Evolutionary conservation across 192 early-diverging fungal species (phyloP), one percentile per base, ranked within the genome.

Genomic region (Backusella parvicylindrica): DNA sequence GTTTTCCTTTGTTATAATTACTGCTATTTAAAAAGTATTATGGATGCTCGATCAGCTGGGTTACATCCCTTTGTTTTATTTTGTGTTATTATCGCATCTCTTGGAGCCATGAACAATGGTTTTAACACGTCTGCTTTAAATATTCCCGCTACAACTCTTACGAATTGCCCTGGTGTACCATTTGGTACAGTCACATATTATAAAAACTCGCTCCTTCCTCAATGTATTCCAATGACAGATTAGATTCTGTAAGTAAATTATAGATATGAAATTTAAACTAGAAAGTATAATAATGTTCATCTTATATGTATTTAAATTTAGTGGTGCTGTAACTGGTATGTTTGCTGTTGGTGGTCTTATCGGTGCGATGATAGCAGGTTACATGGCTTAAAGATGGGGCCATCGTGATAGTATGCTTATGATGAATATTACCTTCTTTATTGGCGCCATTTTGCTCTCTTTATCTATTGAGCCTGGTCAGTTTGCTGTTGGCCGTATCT

Each of bases 331-430:
- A 7, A 86, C 86, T 69, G 88, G 86, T 63, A 83, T 87, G 78
- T 87, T 82, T 63, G 84, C 88, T 26, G 76, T 87, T 41, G 92
- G 91, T 50, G 91, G 90, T 30, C 80, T 92, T n/a, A 23, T 87
- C 28, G 92, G 92, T 21, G 92, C 84, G 13, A 72, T 94, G 31
- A 73, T 86, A 35, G 89, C 88, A 65, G 89, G 90, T 56, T 77
- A 80, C 16, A 81, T 91, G 73, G 82, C 89, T 32, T 74, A 88
- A 69, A 73, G 77, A 50, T 85, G 83, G 64, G 92, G 92, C 2
- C 89, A 91, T 69, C 88, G 90, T 71, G 84, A 86, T 53, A 78
- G 84, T 3, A 83, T 89, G 63, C 60, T 89, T 12, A 72, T 68
- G 32, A 82, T 79, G 76, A 88, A 89, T 78, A 11, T 84, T 9